A percentile compares a stretch with the other conserved stretches of the same genome.
phyloP scores from a whole-genome alignment of 1,139 yeast species.

The Saccharomyces hybrid region DNA sequence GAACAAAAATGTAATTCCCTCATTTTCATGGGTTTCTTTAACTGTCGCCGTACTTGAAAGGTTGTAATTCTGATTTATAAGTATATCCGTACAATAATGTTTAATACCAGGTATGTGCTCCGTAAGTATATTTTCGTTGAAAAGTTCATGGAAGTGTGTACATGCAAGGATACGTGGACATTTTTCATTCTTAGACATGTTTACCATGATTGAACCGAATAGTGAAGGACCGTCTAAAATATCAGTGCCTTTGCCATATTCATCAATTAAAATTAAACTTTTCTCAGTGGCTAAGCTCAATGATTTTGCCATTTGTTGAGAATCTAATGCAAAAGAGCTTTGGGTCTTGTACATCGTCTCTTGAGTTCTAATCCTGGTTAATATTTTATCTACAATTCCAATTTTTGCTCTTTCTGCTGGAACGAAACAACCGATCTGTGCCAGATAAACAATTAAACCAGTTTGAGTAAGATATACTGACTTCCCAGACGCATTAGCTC shows the following conservation, averaged over 20 bases:
- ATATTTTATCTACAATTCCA: slow-evolving; percentile 39
- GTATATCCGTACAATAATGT: slow-evolving; percentile 12
- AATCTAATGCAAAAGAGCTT: slow-evolving; percentile 43
- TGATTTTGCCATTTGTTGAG: slow-evolving; percentile 40
- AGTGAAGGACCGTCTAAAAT: slow-evolving; percentile 40
- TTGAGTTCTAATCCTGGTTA: slow-evolving; percentile 38
- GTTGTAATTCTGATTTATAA: background rate
- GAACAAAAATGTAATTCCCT: slow-evolving; percentile 33
- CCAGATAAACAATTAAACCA: slow-evolving; percentile 39
- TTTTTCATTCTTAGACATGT: slow-evolving; percentile 14
- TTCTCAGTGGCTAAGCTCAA: slow-evolving; percentile 33
- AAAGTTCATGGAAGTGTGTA: slow-evolving; percentile 42
- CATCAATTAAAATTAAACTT: slow-evolving; percentile 42
- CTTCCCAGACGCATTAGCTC: slow-evolving; percentile 49
- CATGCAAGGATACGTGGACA: slow-evolving; percentile 36
- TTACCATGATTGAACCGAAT: slow-evolving; percentile 36
- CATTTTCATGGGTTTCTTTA: slow-evolving; percentile 3
- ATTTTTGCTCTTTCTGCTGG: slow-evolving; percentile 40
- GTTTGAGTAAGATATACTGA: slow-evolving; percentile 41
- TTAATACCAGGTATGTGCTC: slow-evolving; percentile 12
- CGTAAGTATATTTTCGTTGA: slow-evolving; percentile 23
- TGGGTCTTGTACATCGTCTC: slow-evolving; percentile 39
- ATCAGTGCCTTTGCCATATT: slow-evolving; percentile 48
- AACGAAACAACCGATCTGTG: slow-evolving; percentile 45
- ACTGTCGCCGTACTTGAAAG: background rate